Evolutionary conservation across 1,139 yeast species (phyloP).

Genomic region (Pneumocystis murina): DNA sequence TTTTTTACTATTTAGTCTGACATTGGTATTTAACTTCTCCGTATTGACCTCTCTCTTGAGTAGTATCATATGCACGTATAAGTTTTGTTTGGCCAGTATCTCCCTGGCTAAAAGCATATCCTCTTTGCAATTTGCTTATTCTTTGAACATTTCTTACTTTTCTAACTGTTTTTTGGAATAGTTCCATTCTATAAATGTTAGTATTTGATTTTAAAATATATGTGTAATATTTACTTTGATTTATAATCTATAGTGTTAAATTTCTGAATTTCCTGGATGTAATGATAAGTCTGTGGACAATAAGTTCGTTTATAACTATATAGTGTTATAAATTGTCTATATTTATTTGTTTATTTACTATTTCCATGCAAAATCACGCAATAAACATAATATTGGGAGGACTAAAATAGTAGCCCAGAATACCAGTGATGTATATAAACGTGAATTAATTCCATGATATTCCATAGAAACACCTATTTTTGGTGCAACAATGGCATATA

Average conservation of each 20-base stretch:
- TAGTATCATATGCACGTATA: conserved; percentile 88
- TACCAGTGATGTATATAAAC: conserved; percentile 58
- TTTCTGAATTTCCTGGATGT: conserved; percentile 93
- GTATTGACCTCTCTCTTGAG: conserved; percentile 41
- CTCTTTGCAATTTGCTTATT: conserved; percentile 84
- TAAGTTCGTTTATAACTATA: conserved; percentile 61
- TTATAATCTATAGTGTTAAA: conserved; percentile 85
- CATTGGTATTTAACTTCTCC: conserved; percentile 29
- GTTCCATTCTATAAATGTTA: conserved; percentile 49
- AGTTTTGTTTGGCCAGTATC: conserved; percentile 88
- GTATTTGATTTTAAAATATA: not conserved
- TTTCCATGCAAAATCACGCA: conserved; percentile 88
- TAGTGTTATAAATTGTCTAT: not conserved
- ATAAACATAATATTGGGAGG: conserved; percentile 58
- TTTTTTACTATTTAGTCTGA: not conserved
- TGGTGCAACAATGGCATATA: conserved; percentile 78
- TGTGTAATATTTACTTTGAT: conserved; percentile 30
- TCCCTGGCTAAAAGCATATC: conserved; percentile 94
- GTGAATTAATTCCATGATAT: conserved; percentile 62
- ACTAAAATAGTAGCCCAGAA: conserved; percentile 79
- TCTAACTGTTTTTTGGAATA: conserved; percentile 91
- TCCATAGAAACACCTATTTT: conserved; percentile 67
- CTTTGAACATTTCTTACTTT: conserved; percentile 96
- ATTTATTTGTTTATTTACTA: conserved; percentile 24
- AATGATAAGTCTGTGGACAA: conserved; percentile 81